Evolutionary conservation across 1,284 basidiomycete species (phyloP), one percentile per base, ranked within the genome.

Genomic region (Cryptococcus deneoformans): DNA sequence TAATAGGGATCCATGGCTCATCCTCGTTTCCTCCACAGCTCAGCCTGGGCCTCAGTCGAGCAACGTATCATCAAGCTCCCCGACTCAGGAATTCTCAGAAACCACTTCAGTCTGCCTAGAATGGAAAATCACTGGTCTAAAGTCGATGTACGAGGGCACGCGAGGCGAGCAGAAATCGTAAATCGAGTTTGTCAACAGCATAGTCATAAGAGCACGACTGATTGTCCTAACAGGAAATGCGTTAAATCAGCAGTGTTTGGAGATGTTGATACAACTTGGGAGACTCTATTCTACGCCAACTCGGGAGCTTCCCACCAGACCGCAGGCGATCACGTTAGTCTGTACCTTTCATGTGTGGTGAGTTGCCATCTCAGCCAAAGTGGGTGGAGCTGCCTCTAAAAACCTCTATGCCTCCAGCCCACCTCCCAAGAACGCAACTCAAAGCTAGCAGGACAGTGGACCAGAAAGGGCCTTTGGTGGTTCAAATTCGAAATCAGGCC

Each of bases 211-310:
- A 12, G 2, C 6, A 16, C 16, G 34, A 29, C 29, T 29, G 29
- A 29, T 5, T 29, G 29, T 29, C 3, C 29, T 5, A 29, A 29
- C 47, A 78, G 77, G 10, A 77, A 77, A 61, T 78, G 77, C 59
- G 67, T 78, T 68, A 76, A 75, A 61, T 76, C 73, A 1, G 75
- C 76, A 3, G 69, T 78, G 6, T 78, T 78, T 59, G 77, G 77
- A 8, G 77, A 78, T 60, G 64, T 71, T 2, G 77, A 78, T 53
- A 74, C 75, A 52, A 62, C 76, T 6, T 78, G 67, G 57, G 67
- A 90, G 84, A 85, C 90, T 46, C 72, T 92, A 48, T 90, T 90
- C 75, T 91, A 90, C 71, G 83, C 89, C 6, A 91, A 91, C 72
- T 86, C 87, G 46, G 89, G 88, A 0, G 82, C 81, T 34, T 78